phyloP scores from a whole-genome alignment of 2,329 filamentous ascomycete genomes.

The Epicoccum nigrum region DNA sequence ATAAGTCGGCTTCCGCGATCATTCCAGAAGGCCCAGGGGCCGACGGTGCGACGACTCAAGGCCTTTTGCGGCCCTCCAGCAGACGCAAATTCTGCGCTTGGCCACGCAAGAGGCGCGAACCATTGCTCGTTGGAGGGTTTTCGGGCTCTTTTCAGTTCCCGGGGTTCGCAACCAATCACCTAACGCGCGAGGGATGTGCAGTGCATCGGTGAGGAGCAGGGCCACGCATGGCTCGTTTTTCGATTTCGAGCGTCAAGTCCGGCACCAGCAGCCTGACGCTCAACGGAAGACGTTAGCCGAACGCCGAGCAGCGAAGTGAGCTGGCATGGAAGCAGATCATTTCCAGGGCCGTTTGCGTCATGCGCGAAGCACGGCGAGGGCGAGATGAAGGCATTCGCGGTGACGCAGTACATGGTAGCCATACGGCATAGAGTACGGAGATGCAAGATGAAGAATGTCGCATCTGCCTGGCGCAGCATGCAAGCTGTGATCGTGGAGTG shows the following conservation, averaged over 20 bases:
- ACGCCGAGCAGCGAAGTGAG: constrained; percentile 12
- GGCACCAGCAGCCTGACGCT: constrained; percentile 13
- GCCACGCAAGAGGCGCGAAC: constrained; percentile 17
- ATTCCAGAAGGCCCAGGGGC: constrained; percentile 13
- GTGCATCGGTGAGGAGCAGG: constrained; percentile 17
- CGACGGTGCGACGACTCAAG: constrained; percentile 13
- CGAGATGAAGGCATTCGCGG: constrained; percentile 25
- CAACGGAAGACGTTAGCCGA: constrained; percentile 13
- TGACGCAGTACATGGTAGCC: constrained; percentile 13
- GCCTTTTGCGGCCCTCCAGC: constrained; percentile 15
- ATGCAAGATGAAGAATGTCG: constrained; percentile 31
- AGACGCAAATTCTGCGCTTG: constrained; percentile 15
- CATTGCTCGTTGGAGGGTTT: constrained; percentile 11
- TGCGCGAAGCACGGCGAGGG: constrained; percentile 14
- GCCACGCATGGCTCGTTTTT: constrained; percentile 18
- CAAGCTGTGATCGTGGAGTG: constrained; percentile 27
- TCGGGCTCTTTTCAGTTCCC: constrained; percentile 9
- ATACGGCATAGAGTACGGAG: constrained; percentile 26
- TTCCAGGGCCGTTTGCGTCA: constrained; percentile 29
- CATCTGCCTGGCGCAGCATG: constrained; percentile 24
- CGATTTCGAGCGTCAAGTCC: constrained; percentile 19
- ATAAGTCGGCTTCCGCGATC: constrained; percentile 9
- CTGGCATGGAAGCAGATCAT: constrained; percentile 24
- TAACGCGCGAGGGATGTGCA: constrained; percentile 9
- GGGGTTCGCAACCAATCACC: constrained; percentile 8